Base-by-base conservation (phyloP, 345 rosid genomes). In the Odontarrhena argentea region DNA sequence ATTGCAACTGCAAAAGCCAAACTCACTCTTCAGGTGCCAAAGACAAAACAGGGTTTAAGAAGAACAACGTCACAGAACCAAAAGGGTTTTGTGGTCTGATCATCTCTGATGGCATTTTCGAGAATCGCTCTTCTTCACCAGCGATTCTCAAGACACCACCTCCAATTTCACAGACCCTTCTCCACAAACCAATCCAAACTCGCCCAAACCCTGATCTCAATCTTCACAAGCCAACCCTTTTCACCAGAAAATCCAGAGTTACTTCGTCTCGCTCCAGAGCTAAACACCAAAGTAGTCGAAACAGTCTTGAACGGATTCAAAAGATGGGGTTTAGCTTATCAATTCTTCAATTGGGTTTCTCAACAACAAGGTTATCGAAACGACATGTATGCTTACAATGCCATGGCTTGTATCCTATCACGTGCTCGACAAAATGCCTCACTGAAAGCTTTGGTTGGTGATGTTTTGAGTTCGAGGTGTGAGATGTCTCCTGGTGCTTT, bases 391-490 rank as follows among this genome's bases (percentile, higher is more conserved):
- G 74, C 88, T 74, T 87, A 80, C 76, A 92, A 89, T 67, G 89
- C 96, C 73, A 86, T 92, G 96, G 96, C 96, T 0, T 80, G 78
- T 13, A 76, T 86, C 80, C 93, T 92, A 55, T 87, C 96, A 81
- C 79, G 84, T 84, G 97, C 88, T 92, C 97, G 98, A 87, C 92
- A 84, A 73, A 83, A 81, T 80, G 88, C 83, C 83, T 71, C 72
- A 79, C 64, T 92, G 79, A 86, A 65, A 71, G 59, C 9, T 60
- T 76, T 92, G 74, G 84, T 67, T 0, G 15, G 24, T 36, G 81
- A 86, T 32, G 74, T 85, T 61, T 41, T 86, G 10, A 68, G 35
- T 71, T 85, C 92, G 3, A 70, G 74, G 2, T 92, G 93, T 74
- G 46, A 49, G 8, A 85, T 92, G 86, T 74, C 83, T 2, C 93